Conservation (phyloP, 441 rosid species). For the Populus trichocarpa region DNA sequence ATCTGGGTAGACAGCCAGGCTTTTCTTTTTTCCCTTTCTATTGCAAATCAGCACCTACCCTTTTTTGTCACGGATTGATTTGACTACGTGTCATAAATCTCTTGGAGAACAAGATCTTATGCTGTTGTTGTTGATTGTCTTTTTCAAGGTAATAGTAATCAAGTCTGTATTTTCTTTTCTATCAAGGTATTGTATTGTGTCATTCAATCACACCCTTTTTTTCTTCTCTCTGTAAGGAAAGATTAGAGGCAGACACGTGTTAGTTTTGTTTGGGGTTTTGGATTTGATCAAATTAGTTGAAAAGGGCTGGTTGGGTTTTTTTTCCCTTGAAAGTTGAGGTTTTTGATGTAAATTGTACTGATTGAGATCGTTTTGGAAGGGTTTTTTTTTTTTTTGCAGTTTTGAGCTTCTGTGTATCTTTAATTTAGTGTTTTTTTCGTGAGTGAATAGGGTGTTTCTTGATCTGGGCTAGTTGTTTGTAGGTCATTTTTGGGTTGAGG, state of each 20-base stretch:
- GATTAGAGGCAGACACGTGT: not conserved
- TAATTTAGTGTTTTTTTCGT: constrained; percentile 15
- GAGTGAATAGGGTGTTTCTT: not conserved
- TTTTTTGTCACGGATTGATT: constrained; percentile 29
- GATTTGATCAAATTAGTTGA: constrained; percentile 11
- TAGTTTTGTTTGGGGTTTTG: not conserved
- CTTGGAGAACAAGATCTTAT: constrained; percentile 21
- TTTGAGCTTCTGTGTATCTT: constrained; percentile 18
- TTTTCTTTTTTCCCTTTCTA: not conserved
- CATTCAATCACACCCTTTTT: not conserved
- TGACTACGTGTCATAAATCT: constrained; percentile 28
- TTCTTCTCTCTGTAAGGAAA: not conserved
- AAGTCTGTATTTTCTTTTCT: constrained; percentile 8
- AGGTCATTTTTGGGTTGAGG: not conserved
- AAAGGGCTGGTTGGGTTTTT: constrained; percentile 8
- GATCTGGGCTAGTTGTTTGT: not conserved
- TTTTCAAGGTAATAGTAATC: constrained; percentile 15
- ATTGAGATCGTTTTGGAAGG: constrained; percentile 10
- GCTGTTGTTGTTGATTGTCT: constrained; percentile 20
- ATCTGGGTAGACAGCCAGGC: constrained; percentile 26
- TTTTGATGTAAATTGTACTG: constrained; percentile 15
- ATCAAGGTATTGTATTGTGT: not conserved
- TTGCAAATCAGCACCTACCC: constrained; percentile 17
- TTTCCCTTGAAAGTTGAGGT: not conserved
- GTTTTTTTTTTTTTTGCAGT: not conserved